Evolutionary conservation across 306 rosid species (phyloP), one percentile per base, ranked within the genome.

Genomic region (Trifolium pratense): DNA sequence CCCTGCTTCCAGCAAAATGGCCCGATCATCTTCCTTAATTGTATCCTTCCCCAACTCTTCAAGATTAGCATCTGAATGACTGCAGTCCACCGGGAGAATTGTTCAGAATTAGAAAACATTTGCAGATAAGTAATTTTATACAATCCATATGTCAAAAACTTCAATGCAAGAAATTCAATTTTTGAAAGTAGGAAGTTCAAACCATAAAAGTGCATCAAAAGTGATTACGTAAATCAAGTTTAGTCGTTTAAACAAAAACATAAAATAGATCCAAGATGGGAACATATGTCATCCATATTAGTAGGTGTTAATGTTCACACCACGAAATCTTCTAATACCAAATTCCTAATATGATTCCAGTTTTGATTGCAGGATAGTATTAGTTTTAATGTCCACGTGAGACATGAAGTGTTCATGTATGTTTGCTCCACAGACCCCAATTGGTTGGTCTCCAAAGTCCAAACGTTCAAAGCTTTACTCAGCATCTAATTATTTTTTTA

Each of bases 1-100:
- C 79, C 97, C 97, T 70, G 97, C 82, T 88, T 95, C 99, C 74
- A 95, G 88, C 79, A 91, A 83, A 82, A 80, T 88, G 76, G 93
- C 87, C 71, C 88, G 86, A 71, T 91, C 99, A 82, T 90, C 99
- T 76, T 91, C 94, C 81, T 89, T 88, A 73, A 77, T 78, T 48
- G 88, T 59, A 73, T 88, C 96, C 79, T 86, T 89, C 64, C 84
- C 98, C 85, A 94, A 77, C 79, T 91, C 97, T 61, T 84, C 97
- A 69, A 95, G 99, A 85, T 71, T 83, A 69, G 58, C 75, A 73
- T 95, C 99, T 74, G 99, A 90, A 78, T 92, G 99, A 74, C 99
- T 95, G 86, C 67, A 87, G 66, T 62, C 37, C 77, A 78, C 46
- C 66, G 75, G 61, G 79, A 59, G 23, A 51, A 73, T 34, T 20